A percentile compares a stretch with the other conserved stretches of the same genome.
Conservation (phyloP, 192 early-diverging fungal species). For the Dissophora ornata region DNA sequence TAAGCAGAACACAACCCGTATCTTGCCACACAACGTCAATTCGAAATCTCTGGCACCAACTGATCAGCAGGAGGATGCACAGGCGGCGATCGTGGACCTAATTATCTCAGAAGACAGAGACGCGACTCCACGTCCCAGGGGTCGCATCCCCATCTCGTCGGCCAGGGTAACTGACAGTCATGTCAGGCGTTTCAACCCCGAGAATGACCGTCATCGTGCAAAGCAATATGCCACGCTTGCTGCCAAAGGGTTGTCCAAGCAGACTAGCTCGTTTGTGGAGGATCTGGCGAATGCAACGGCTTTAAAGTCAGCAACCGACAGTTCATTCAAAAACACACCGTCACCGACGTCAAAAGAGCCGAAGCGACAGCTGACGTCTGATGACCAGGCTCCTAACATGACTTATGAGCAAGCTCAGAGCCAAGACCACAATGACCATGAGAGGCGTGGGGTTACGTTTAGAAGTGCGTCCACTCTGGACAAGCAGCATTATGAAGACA, state of each 20-base stretch:
- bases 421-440: neutral
- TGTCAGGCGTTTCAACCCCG: conserved; percentile 11
- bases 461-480: neutral
- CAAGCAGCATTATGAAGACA: neutral
- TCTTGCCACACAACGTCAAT: conserved; percentile 20
- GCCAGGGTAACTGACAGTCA: neutral
- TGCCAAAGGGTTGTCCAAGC: conserved; percentile 20
- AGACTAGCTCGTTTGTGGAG: conserved; percentile 40
- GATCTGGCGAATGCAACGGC: conserved; percentile 38
- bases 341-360: conserved; percentile 7
- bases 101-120: conserved; percentile 23
- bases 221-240: conserved; percentile 31
- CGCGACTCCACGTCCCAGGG: conserved; percentile 24
- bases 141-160: neutral
- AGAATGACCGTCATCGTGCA: conserved; percentile 15
- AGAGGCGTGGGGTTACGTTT: neutral
- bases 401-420: neutral
- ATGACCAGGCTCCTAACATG: neutral
- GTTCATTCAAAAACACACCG: conserved; percentile 20
- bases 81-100: too few species aligned
- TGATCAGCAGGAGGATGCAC: neutral
- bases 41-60: conserved; percentile 1
- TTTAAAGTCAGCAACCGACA: conserved; percentile 28
- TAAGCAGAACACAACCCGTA: neutral
- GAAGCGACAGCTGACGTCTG: neutral